phyloP scores from a whole-genome alignment of 2,329 filamentous ascomycete genomes.

The Penicillium sp. region DNA sequence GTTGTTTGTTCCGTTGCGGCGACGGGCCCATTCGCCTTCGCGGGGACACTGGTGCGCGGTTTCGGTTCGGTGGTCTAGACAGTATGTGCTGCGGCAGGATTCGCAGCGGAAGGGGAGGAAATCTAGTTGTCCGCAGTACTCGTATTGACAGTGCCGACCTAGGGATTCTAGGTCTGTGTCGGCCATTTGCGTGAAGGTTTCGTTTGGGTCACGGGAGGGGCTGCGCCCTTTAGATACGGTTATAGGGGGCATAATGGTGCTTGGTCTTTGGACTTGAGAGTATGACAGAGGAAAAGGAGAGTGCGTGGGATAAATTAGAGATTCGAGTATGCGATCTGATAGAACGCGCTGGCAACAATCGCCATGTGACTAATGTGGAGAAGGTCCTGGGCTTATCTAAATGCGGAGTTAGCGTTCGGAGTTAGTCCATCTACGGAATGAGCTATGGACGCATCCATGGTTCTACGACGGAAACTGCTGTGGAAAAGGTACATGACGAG shows the following conservation, averaged over 20 bases:
- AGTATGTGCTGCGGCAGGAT: constrained; percentile 80
- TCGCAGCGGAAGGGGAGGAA: constrained; percentile 95
- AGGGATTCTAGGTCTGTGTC: constrained; percentile 79
- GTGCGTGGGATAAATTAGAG: constrained; percentile 3
- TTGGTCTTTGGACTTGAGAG: neutral
- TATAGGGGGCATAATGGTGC: constrained; percentile 27
- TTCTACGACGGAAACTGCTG: neutral
- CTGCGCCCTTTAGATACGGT: constrained; percentile 23
- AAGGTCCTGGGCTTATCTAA: constrained; percentile 20
- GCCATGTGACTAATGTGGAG: constrained; percentile 27
- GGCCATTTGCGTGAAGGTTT: constrained; percentile 43
- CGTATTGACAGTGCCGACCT: constrained; percentile 85
- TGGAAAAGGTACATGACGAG: too few relatives aligned
- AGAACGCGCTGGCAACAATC: constrained; percentile 23
- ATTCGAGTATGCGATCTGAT: constrained; percentile 9
- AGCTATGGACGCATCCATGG: neutral
- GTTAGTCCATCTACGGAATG: neutral
- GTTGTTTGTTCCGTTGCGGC: constrained; percentile 35
- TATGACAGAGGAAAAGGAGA: neutral
- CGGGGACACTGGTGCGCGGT: constrained; percentile 69
- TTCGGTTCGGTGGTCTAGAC: constrained; percentile 90
- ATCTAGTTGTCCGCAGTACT: constrained; percentile 91
- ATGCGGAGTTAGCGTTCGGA: constrained; percentile 13
- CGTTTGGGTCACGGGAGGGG: constrained; percentile 12
- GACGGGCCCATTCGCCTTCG: constrained; percentile 61